Base-by-base conservation (phyloP, 495 filamentous ascomycete genomes). In the Xylaria castorea region DNA sequence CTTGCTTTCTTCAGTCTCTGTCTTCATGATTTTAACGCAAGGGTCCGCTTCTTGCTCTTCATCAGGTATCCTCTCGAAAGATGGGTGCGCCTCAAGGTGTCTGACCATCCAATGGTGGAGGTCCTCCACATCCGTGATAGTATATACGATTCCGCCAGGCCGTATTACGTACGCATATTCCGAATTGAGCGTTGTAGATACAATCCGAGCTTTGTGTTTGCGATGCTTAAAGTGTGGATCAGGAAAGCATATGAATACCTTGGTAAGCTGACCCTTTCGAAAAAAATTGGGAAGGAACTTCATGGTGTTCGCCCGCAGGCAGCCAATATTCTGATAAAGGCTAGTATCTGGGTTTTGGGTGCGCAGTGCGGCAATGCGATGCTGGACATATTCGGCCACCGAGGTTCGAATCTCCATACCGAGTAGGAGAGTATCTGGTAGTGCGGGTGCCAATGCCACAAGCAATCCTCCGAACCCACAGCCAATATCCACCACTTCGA, bases 231-330 rank as follows among this genome's bases (percentile, higher is more conserved):
- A 99, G 80, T 99, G 96, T 73, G 96, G 96, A 78, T 99, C 96
- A 0, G 96, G 96, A 82, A 99, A 99, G 84, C 96, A 98, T 78
- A 99, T 92, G 81, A 98, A 99, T 79, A 97, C 92, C 80, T 94
- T 95, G 68, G 87, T 87, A 38, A 99, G 89, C 78, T 97, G 92
- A 34, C 76, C 80, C 76, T 88, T 92, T 66, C 80, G 82, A 85
- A 98, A 98, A 86, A 97, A 97, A 80, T 98, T 97, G 51, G 96
- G 95, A 20, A 98, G 84, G 84, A 98, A 98, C 75, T 98, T 98
- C 96, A 99, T 99, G 18, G 93, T 93, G 84, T 99, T 99, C 73
- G 92, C 92, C 71, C 96, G 91, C 53, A 98, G 81, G 70, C 93
- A 95, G 60, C 90, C 86, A 72, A 95, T 91, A 81, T 99, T 98